phyloP scores from a whole-genome alignment of 1,284 basidiomycete species.

The Cutaneotrichosporon sp. region DNA sequence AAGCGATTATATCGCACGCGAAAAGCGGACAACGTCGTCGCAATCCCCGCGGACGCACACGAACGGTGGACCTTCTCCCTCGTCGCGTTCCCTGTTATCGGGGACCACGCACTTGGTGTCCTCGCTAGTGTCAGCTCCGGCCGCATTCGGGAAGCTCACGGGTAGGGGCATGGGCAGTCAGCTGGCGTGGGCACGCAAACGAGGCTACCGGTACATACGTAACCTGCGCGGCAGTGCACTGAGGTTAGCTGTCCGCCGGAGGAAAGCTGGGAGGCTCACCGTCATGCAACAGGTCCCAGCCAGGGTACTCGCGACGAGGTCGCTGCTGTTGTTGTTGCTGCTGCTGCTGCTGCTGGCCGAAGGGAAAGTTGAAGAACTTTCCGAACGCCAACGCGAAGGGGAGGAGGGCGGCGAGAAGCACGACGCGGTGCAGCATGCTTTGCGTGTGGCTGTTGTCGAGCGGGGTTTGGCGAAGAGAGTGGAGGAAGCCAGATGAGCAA shows the following conservation, averaged over 20 bases:
- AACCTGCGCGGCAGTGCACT: constrained; percentile 50
- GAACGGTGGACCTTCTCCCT: constrained; percentile 51
- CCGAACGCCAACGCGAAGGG: constrained; percentile 37
- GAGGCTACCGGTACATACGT: constrained; percentile 46
- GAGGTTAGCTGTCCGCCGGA: not conserved
- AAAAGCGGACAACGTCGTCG: constrained; percentile 32
- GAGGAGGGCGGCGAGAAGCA: constrained; percentile 19
- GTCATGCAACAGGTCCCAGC: constrained; percentile 42
- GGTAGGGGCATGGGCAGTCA: constrained; percentile 51
- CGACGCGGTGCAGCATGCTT: constrained; percentile 6
- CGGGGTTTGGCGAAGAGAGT: not conserved
- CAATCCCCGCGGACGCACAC: constrained; percentile 44
- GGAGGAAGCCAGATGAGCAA: not conserved
- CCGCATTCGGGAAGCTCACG: constrained; percentile 31
- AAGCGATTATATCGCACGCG: constrained; percentile 14
- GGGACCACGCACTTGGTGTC: constrained; percentile 49
- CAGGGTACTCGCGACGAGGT: constrained; percentile 37
- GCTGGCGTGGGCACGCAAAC: constrained; percentile 51
- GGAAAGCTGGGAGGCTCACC: constrained; percentile 25
- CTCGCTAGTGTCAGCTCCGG: constrained; percentile 32
- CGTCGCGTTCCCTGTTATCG: constrained; percentile 43
- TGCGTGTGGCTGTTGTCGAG: not conserved
- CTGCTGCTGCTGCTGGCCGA: constrained; percentile 30
- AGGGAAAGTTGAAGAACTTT: constrained; percentile 46
- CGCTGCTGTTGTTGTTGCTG: constrained; percentile 28